Evolutionary conservation across 805 yeast species (phyloP).

Genomic region (Metschnikowia peoriensis): DNA sequence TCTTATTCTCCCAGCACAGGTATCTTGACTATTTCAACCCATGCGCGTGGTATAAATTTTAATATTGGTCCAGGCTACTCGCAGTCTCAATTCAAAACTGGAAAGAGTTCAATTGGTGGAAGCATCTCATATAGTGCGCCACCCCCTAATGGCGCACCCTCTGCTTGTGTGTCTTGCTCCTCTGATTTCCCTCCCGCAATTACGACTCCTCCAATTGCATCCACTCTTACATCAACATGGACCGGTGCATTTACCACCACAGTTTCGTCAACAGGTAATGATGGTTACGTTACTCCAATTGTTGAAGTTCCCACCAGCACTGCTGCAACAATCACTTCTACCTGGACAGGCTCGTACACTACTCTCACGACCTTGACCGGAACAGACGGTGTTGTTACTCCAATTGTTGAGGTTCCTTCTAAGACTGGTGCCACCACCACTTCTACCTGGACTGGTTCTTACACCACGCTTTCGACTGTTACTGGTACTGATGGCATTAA

Average conservation of each 20-base stretch:
- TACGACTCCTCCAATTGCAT: not conserved
- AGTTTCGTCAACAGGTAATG: not conserved
- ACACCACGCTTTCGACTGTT: not conserved
- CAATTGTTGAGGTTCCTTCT: not conserved
- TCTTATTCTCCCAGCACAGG: slow-evolving; percentile 9
- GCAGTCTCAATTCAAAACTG: not conserved
- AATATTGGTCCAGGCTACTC: slow-evolving; percentile 10
- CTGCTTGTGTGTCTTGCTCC: not conserved
- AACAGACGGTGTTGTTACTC: not conserved
- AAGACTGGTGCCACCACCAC: not conserved
- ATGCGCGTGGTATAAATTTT: not conserved
- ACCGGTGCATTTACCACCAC: not conserved
- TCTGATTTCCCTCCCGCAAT: not conserved
- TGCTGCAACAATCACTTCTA: not conserved
- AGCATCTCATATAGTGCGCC: not conserved
- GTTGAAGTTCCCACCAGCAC: not conserved
- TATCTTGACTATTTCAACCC: slow-evolving; percentile 6
- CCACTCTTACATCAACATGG: not conserved
- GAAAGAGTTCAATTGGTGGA: not conserved
- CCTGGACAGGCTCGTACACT: not conserved
- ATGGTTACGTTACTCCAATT: not conserved
- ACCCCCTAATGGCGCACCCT: slow-evolving; percentile 1
- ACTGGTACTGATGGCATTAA: not conserved
- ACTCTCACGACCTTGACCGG: not conserved
- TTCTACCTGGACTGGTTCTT: not conserved